Evolutionary conservation across 345 rosid genomes (phyloP), one percentile per base, ranked within the genome.

Genomic region (Microcos paniculata): DNA sequence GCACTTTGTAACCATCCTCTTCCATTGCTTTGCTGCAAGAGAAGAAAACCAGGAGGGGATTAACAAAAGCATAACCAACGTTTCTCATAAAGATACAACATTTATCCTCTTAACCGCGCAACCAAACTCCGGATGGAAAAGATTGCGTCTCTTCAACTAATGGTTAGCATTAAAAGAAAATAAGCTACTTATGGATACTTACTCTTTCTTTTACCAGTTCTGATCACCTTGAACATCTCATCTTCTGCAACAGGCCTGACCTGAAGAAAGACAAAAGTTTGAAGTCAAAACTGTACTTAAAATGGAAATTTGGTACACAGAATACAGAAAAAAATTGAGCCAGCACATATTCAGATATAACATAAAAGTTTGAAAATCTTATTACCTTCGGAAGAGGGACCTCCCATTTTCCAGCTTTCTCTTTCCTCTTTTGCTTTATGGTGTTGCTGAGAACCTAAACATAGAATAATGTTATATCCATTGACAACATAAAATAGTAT

Each of bases 231-330:
- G 74, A 95, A 93, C 98, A 95, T 93, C 79, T 95, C 99, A 81
- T 96, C 99, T 82, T 96, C 99, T 19, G 99, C 99, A 15, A 96
- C 96, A 16, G 97, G 99, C 84, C 99, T 91, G 19, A 93, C 98
- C 98, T 96, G 84, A 40, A 87, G 67, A 30, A 33, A 13, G 57
- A 51, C 58, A 33, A 76, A 62, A 68, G 40, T 26, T 73, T 4
- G 26, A 62, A 49, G 48, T 74, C 59, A 74, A 61, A 72, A 70
- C 48, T n/a, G 24, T 16, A 48, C 28, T n/a, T 69, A 49, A 5
- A 6, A 19, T 26, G 56, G 42, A 40, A 43, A 0, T 35, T n/a
- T 4, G 7, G 28, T 8, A 40, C 12, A 65, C 19, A 61, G 1
- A 8, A 58, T 8, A 33, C 46, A 45, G 55, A 40, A 33, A 7